phyloP scores from a whole-genome alignment of 179 eudicot species.

The Silene vulgaris region DNA sequence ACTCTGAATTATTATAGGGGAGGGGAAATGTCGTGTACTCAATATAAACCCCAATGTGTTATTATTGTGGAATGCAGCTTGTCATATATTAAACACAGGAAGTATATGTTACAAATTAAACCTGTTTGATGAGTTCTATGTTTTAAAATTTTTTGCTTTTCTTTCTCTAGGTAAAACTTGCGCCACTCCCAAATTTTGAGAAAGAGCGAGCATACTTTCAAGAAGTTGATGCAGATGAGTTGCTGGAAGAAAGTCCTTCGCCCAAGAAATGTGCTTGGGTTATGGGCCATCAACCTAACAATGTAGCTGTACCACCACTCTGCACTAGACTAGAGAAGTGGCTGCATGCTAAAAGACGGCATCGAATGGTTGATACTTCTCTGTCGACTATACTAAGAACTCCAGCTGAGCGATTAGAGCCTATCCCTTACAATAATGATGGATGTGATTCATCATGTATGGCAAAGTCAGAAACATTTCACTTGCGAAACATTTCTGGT shows the following conservation, averaged over 20 bases:
- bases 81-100: not conserved
- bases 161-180: conserved; percentile 47
- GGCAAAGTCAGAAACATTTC: conserved; percentile 30
- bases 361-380: conserved; percentile 40
- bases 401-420: conserved; percentile 41
- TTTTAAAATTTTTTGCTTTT: not conserved
- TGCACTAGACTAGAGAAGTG: conserved; percentile 71
- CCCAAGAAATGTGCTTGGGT: conserved; percentile 79
- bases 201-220: conserved; percentile 86
- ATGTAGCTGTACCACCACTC: conserved; percentile 41
- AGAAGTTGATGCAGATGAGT: conserved; percentile 81
- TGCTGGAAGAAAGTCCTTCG: conserved; percentile 92
- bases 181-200: conserved; percentile 55
- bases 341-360: conserved; percentile 55
- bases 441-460: conserved; percentile 28
- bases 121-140: not conserved
- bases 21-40: not conserved
- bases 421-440: conserved; percentile 29
- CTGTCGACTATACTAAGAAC: conserved; percentile 68
- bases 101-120: not conserved
- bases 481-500: conserved; percentile 24
- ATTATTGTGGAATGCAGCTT: not conserved
- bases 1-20: not conserved
- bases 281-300: conserved; percentile 38
- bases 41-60: not conserved